Percentiles rank a stretch among this genome's conserved stretches.
phyloP scores from a whole-genome alignment of 2,329 filamentous ascomycete genomes.

The Botrytis galanthina region DNA sequence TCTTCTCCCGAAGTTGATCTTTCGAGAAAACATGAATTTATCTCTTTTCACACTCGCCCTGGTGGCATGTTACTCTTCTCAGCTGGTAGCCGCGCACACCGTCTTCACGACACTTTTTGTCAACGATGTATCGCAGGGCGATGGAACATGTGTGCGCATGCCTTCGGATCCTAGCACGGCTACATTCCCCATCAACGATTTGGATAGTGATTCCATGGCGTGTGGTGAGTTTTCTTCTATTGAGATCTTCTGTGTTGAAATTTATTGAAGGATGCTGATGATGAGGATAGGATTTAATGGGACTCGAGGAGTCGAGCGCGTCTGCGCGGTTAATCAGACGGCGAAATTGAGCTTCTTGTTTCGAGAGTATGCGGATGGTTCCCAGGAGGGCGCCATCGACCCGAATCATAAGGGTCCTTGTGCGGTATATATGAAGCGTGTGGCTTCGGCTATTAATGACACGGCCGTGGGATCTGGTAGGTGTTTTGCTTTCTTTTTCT shows the following conservation, averaged over 20 bases:
- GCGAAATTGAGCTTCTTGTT: conserved; percentile 54
- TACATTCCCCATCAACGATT: conserved; percentile 56
- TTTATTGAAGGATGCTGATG: conserved; percentile 2
- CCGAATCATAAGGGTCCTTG: conserved; percentile 65
- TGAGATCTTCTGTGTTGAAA: not conserved
- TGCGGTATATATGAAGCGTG: conserved; percentile 71
- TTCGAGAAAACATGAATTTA: conserved; percentile 7
- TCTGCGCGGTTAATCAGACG: conserved; percentile 41
- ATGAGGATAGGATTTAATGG: conserved; percentile 45
- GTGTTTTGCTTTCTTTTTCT: not conserved
- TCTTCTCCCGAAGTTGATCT: conserved; percentile 7
- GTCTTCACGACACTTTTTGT: conserved; percentile 63
- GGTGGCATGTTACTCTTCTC: conserved; percentile 21
- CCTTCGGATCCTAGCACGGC: conserved; percentile 51
- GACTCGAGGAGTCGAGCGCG: conserved; percentile 47
- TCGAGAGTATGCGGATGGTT: conserved; percentile 57
- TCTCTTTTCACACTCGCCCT: conserved; percentile 23
- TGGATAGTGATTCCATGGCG: conserved; percentile 63
- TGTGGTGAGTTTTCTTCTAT: conserved; percentile 54
- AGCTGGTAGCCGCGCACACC: conserved; percentile 53
- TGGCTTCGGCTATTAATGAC: conserved; percentile 52
- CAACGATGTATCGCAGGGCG: conserved; percentile 62
- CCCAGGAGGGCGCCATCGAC: conserved; percentile 56
- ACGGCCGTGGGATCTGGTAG: conserved; percentile 57
- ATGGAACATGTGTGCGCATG: conserved; percentile 71